Evolutionary conservation across 2,329 filamentous ascomycete genomes (phyloP).

Genomic region (Fusarium goolgardi): DNA sequence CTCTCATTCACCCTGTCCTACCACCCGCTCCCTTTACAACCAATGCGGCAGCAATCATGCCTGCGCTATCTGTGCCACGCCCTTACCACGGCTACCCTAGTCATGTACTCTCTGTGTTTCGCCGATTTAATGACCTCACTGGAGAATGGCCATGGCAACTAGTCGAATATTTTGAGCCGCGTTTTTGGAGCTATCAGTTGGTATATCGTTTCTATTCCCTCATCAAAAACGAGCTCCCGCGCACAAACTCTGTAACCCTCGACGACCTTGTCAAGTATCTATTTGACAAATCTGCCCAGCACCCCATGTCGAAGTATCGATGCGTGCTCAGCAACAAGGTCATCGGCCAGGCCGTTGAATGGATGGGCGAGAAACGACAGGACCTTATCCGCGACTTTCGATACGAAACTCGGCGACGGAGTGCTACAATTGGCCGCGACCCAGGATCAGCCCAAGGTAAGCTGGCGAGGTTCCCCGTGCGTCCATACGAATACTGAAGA

Average conservation of each 20-base stretch:
- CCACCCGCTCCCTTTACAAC: neutral
- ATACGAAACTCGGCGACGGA: too few species aligned
- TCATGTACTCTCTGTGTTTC: fast-evolving
- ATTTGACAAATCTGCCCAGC: neutral
- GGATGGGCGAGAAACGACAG: conserved; percentile 5
- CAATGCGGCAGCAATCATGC: neutral
- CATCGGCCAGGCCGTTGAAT: neutral
- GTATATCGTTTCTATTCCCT: neutral
- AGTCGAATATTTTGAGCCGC: neutral
- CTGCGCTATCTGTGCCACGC: neutral
- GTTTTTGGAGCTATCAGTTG: neutral
- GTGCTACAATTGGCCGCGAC: too few species aligned
- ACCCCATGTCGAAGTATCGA: fast-evolving
- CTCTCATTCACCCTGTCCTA: neutral
- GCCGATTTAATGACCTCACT: neutral
- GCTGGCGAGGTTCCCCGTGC: neutral
- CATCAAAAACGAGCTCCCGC: neutral
- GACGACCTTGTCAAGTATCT: neutral
- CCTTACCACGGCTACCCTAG: neutral
- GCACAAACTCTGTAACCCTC: neutral
- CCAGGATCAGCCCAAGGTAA: neutral
- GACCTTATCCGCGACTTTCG: too few species aligned
- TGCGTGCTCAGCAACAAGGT: neutral
- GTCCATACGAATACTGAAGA: neutral
- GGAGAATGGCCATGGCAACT: conserved; percentile 23